Evolutionary conservation across 148 eudicot species (phyloP).

Genomic region (Vaccinium vitisidaea): DNA sequence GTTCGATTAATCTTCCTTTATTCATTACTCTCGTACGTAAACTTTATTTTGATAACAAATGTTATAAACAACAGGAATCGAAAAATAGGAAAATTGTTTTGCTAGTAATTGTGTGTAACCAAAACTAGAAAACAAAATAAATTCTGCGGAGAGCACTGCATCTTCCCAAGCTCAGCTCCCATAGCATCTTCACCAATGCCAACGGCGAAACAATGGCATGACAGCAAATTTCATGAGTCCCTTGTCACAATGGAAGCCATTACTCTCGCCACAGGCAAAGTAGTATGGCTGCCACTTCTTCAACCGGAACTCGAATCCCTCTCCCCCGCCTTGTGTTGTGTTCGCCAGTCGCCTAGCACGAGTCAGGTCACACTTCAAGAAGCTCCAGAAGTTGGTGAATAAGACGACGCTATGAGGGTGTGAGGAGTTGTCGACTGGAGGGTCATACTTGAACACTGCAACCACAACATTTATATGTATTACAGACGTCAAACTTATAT

Average conservation of each 20-base stretch:
- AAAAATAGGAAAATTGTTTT: not conserved
- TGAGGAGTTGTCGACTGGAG: conserved; percentile 40
- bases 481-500: no score
- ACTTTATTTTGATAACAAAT: not conserved
- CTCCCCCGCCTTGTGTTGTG: conserved; percentile 46
- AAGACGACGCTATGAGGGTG: conserved; percentile 64
- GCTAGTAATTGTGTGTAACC: not conserved
- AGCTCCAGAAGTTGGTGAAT: conserved; percentile 61
- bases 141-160: not conserved
- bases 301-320: conserved; percentile 59
- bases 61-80: not conserved
- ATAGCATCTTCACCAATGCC: not conserved
- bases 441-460: conserved; percentile 70
- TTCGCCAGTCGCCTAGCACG: conserved; percentile 40
- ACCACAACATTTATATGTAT: not conserved
- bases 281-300: conserved; percentile 58
- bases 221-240: conserved; percentile 69
- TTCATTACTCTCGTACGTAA: not conserved
- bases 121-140: not conserved
- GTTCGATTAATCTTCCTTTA: not conserved
- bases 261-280: conserved; percentile 69
- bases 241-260: conserved; percentile 59
- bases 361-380: conserved; percentile 52
- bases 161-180: conserved; percentile 1
- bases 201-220: conserved; percentile 43